Evolutionary conservation across 805 yeast genomes (phyloP), one percentile per base, ranked within the genome.

Genomic region (Isabelozyma pseudorhagii): DNA sequence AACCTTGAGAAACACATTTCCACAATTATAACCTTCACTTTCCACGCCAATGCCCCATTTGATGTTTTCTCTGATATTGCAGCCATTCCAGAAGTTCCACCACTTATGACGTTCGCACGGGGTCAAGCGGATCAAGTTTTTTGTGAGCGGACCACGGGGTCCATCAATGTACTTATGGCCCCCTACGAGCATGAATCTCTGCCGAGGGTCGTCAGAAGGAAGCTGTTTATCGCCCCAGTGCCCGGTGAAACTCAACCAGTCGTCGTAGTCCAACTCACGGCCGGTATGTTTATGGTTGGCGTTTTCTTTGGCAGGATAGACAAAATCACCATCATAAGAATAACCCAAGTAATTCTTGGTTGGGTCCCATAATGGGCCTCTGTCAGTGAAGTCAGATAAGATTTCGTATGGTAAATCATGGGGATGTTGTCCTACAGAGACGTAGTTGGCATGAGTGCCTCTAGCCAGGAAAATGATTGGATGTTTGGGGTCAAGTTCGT

Each of bases 381-480:
- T 75, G 66, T 93, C 99, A 0, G 99, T 90, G 68, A 89, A 93
- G 71, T 93, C 99, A 46, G 89, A 82, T 46, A 93, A 72, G 49
- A 96, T 92, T 46, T 89, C 86, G 70, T 89, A 92, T 0, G 99
- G 99, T 44, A 92, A 78, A 66, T 93, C 99, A 64, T 92, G 98
- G 0, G 97, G 84, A 64, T 93, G 97, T 62, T 92, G 96, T 0
- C 99, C 99, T 0, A 87, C 92, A n/a, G 94, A 81, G 0, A 94
- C 96, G 64, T 93, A 93, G 67, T 94, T 93, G 15, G 98, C 98
- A 69, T 93, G 99, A 0, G 99, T 93, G 0, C 99, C 99, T 54
- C 97, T 77, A 0, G 97, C 97, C 17, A 94, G 82, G 66, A 88
- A 94, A 0, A 94, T 80, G 17, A 91, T 78, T 0, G 98, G 97